A percentile compares a stretch with the other conserved stretches of the same genome.
phyloP scores from a whole-genome alignment of 108 stramenopile genomes.

The Pseudonitzschia multistriata region DNA sequence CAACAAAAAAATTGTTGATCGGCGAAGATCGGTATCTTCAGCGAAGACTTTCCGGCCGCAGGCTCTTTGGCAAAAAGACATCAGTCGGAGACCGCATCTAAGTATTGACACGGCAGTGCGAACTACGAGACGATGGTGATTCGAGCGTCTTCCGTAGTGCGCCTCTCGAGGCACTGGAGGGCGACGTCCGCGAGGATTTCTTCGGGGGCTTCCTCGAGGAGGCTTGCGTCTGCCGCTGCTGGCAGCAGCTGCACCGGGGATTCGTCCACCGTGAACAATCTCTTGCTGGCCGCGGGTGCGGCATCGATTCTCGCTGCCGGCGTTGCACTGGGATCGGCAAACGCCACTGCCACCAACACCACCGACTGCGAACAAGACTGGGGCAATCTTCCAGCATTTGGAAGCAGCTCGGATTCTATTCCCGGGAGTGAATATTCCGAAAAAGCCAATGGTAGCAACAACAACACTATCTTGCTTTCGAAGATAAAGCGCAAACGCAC shows the following conservation, averaged over 20 bases:
- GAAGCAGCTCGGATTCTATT: conserved; percentile 48
- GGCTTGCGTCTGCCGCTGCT: not conserved
- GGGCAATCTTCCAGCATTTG: conserved; percentile 36
- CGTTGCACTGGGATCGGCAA: not conserved
- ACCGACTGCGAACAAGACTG: conserved; percentile 21
- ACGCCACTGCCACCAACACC: not conserved
- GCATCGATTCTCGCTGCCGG: not conserved
- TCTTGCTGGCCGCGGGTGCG: conserved; percentile 5
- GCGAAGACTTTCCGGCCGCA: no score
- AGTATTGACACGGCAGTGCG: not conserved
- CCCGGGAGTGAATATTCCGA: conserved; percentile 18
- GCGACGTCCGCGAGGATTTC: not conserved
- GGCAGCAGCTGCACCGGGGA: not conserved
- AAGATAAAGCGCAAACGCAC: not conserved
- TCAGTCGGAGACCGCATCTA: no score
- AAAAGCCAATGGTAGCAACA: conserved; percentile 7
- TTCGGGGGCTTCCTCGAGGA: not conserved
- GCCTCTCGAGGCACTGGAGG: conserved; percentile 13
- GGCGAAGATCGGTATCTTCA: no score
- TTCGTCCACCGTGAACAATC: not conserved
- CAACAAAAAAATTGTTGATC: no score
- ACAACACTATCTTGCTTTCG: conserved; percentile 22
- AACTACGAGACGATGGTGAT: not conserved
- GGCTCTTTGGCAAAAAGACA: no score
- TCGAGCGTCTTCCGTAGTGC: not conserved